Conservation (phyloP, 179 eudicot species). For the Silene noctiflora region DNA sequence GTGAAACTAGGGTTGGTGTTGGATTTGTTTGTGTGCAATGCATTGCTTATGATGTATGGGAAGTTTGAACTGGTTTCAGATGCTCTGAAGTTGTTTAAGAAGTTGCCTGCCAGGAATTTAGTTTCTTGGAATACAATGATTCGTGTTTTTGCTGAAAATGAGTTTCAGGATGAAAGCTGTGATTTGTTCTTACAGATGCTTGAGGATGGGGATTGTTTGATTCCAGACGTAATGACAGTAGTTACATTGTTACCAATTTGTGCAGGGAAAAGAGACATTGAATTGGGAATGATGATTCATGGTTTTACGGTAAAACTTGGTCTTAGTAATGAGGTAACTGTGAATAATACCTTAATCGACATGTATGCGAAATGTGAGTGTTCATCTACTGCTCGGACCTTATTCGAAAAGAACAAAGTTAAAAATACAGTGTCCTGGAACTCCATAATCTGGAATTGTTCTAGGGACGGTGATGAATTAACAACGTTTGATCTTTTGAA, state of each 20-base stretch:
- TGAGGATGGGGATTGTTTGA: constrained; percentile 27
- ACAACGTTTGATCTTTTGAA: constrained; percentile 38
- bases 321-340: constrained; percentile 38
- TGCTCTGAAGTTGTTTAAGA: constrained; percentile 51
- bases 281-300: constrained; percentile 52
- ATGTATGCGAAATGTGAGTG: constrained; percentile 73
- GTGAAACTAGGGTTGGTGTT: constrained; percentile 39
- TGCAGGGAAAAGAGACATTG: constrained; percentile 40
- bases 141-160: constrained; percentile 46
- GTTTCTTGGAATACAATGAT: constrained; percentile 69
- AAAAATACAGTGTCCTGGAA: constrained; percentile 78
- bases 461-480: constrained; percentile 35
- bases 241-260: constrained; percentile 60
- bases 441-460: constrained; percentile 47
- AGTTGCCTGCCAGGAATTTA: constrained; percentile 50
- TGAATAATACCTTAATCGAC: constrained; percentile 60
- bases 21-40: constrained; percentile 63
- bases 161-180: constrained; percentile 34
- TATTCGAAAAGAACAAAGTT: constrained; percentile 43
- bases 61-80: constrained; percentile 39
- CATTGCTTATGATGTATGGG: constrained; percentile 59
- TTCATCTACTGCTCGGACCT: constrained; percentile 35
- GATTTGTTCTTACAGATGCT: constrained; percentile 44
- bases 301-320: constrained; percentile 55
- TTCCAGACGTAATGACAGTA: constrained; percentile 59